These are phyloP conservation scores for Graphium sp. DNA, from an alignment of 2,329 filamentous ascomycete species.

Conservation along the genomic window DNA sequence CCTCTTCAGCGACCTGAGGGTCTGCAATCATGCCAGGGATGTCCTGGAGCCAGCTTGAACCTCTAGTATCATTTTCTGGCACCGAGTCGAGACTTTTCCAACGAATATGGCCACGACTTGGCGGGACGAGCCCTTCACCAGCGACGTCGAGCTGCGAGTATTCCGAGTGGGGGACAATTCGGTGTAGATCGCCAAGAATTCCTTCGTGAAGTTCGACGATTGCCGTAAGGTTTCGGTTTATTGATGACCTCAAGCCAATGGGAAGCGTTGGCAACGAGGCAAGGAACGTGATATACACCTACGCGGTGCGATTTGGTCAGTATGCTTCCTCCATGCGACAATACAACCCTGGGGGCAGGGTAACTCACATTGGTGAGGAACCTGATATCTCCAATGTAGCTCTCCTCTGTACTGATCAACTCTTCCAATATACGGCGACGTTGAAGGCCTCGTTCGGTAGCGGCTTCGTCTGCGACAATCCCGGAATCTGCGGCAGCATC, in stretches of 20 bases:
- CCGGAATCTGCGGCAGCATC: constrained; percentile 23
- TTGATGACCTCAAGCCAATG: constrained; percentile 48
- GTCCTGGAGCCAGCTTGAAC: constrained; percentile 24
- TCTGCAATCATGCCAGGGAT: constrained; percentile 37
- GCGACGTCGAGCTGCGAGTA: constrained; percentile 27
- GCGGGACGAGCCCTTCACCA: not conserved
- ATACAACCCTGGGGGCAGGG: not conserved
- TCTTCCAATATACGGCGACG: constrained; percentile 72
- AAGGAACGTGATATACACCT: constrained; percentile 64
- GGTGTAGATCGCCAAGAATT: constrained; percentile 59
- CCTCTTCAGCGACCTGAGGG: constrained; percentile 40
- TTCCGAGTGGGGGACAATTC: constrained; percentile 51
- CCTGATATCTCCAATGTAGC: constrained; percentile 75
- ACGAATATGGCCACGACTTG: constrained; percentile 18
- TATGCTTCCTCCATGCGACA: constrained; percentile 4
- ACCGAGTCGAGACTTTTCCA: constrained; percentile 31
- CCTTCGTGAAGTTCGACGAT: constrained; percentile 74
- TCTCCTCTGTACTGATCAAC: constrained; percentile 69
- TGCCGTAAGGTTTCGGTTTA: constrained; percentile 63
- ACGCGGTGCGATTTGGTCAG: constrained; percentile 5
- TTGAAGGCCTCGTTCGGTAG: constrained; percentile 55
- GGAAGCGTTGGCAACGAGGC: constrained; percentile 52
- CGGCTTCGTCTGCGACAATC: constrained; percentile 44
- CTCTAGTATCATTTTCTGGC: constrained; percentile 19
- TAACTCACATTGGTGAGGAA: constrained; percentile 64